A percentile compares a stretch with the other conserved stretches of the same genome.
Conservation (phyloP, 2,329 filamentous ascomycete genomes). For the Cladosporium sp. region DNA sequence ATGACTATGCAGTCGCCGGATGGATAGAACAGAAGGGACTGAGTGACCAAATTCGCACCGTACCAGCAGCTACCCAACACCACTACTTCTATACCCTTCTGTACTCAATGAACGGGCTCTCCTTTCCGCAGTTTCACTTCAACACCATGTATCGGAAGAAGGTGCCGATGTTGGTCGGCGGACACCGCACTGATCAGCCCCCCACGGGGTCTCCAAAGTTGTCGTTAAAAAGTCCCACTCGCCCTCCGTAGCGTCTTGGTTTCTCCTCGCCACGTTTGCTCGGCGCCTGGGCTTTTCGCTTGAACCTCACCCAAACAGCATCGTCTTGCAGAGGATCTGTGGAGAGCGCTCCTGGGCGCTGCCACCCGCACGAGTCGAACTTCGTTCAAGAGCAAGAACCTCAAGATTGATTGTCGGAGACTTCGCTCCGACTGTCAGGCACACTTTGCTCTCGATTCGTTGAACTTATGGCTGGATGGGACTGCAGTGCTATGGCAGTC, state of each 20-base stretch:
- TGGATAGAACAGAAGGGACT: too few relatives aligned
- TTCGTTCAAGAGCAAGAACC: neutral
- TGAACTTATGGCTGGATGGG: neutral
- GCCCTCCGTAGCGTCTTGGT: neutral
- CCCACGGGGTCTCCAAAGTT: neutral
- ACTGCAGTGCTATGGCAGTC: neutral
- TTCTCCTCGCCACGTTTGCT: neutral
- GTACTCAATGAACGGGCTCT: too few relatives aligned
- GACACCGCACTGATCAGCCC: neutral
- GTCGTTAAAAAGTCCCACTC: neutral
- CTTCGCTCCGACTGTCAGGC: neutral
- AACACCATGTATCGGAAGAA: too few relatives aligned
- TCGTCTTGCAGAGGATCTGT: neutral
- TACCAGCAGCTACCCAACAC: too few relatives aligned
- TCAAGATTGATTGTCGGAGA: neutral
- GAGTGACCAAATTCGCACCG: too few relatives aligned
- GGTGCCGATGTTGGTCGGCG: too few relatives aligned
- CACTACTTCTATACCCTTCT: too few relatives aligned
- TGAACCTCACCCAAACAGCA: neutral
- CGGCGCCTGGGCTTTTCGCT: neutral
- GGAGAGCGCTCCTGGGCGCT: neutral
- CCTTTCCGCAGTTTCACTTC: too few relatives aligned
- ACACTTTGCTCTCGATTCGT: neutral
- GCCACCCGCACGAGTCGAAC: neutral
- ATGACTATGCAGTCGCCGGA: too few relatives aligned